These are phyloP conservation scores for Talaromyces sp. DNA, from an alignment of 2,329 filamentous ascomycete species.

Conservation along the genomic window DNA sequence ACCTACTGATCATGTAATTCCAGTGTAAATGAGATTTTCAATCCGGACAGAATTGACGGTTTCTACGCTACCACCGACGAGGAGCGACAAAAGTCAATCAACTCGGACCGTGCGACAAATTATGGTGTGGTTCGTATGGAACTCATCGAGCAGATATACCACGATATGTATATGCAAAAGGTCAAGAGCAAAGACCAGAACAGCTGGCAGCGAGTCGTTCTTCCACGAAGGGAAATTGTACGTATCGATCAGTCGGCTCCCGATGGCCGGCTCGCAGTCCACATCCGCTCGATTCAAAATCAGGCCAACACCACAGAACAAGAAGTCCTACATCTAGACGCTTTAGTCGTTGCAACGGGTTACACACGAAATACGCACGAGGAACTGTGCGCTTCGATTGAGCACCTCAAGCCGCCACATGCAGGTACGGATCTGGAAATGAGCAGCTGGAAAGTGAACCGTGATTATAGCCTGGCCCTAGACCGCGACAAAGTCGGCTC, in stretches of 20 bases:
- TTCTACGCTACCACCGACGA: conserved; percentile 66
- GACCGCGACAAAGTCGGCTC: conserved; percentile 63
- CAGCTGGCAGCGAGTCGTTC: conserved; percentile 78
- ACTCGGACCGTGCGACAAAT: conserved; percentile 78
- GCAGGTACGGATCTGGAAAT: conserved; percentile 28
- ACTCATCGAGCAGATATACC: conserved; percentile 83
- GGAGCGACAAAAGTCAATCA: conserved; percentile 60
- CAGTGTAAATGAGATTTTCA: conserved; percentile 94
- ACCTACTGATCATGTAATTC: conserved; percentile 4
- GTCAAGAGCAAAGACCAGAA: conserved; percentile 66
- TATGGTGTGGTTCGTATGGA: conserved; percentile 92
- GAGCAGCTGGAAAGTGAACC: conserved; percentile 62
- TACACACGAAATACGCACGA: conserved; percentile 78
- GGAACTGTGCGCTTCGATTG: conserved; percentile 66
- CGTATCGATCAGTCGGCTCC: conserved; percentile 55
- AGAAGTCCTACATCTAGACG: conserved; percentile 70
- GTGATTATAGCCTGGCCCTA: conserved; percentile 78
- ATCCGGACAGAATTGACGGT: conserved; percentile 76
- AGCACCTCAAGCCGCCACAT: conserved; percentile 61
- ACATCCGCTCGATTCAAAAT: conserved; percentile 51
- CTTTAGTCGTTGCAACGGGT: conserved; percentile 82
- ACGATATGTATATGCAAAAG: conserved; percentile 81
- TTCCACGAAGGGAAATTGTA: conserved; percentile 64
- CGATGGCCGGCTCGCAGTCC: conserved; percentile 56
- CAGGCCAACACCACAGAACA: conserved; percentile 36